These are phyloP conservation scores for Wickerhamiella brachini DNA, from an alignment of 805 yeast genomes.

Conservation along the genomic window DNA sequence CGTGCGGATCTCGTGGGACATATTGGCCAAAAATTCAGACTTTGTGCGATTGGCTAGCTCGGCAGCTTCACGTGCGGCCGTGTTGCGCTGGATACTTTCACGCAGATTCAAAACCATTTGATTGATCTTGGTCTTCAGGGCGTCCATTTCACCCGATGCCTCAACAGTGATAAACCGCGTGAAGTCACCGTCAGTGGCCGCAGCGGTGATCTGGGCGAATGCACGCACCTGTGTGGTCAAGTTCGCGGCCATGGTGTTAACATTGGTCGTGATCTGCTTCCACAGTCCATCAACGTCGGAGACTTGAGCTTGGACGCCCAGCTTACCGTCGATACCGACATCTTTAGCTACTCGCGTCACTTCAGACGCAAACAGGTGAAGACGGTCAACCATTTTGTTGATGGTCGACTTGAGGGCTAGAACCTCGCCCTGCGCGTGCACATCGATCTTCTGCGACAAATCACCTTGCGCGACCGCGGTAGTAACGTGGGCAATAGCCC, in stretches of 20 bases:
- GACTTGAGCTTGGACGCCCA: slow-evolving; percentile 86
- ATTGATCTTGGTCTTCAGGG: slow-evolving; percentile 40
- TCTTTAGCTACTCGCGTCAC: slow-evolving; percentile 84
- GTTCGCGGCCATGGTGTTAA: slow-evolving; percentile 88
- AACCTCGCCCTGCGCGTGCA: slow-evolving; percentile 84
- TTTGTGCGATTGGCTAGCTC: slow-evolving; percentile 81
- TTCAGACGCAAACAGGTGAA: slow-evolving; percentile 76
- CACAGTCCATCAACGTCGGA: slow-evolving; percentile 82
- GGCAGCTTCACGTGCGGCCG: slow-evolving; percentile 91
- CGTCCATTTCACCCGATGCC: slow-evolving; percentile 80
- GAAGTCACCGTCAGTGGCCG: slow-evolving; percentile 89
- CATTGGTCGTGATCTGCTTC: slow-evolving; percentile 85
- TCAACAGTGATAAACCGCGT: slow-evolving; percentile 83
- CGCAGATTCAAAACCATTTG: slow-evolving; percentile 78
- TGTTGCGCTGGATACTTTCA: slow-evolving; percentile 80
- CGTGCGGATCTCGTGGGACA: slow-evolving; percentile 78
- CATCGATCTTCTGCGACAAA: slow-evolving; percentile 70
- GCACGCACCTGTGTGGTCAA: slow-evolving; percentile 87
- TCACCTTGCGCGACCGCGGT: slow-evolving; percentile 90
- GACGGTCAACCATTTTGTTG: slow-evolving; percentile 85
- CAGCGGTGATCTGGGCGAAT: slow-evolving; percentile 84
- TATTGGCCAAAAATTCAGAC: slow-evolving; percentile 80
- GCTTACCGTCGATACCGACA: slow-evolving; percentile 86
- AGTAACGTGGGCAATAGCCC: slow-evolving; percentile 80
- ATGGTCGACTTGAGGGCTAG: slow-evolving; percentile 74